Base-by-base conservation (phyloP, 768 basidiomycete genomes). In the Termitomyces titanicus region DNA sequence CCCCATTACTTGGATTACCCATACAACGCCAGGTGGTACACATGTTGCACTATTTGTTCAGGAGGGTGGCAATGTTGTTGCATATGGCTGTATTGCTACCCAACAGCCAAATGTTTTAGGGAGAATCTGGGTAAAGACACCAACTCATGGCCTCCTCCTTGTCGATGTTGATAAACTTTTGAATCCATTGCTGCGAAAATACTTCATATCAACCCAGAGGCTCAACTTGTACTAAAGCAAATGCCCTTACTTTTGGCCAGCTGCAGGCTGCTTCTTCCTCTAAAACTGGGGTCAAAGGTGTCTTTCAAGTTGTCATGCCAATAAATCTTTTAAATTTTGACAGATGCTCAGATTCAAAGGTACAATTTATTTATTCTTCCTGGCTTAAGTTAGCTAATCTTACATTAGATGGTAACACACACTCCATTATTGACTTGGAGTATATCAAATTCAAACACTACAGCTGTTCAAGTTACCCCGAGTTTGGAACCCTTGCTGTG, bases 1-100 rank as follows among this genome's bases (percentile, higher is more conserved):
- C 22, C 39, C 22, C 27, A 29, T 52, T 18, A 35, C 13, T 37
- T 5, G 24, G 20, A 24, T 52, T 24, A 47, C 12, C 13, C 8
- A 11, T 18, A 22, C 3, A 29, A 11, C 45, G 12, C 20, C 52
- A 8, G 46, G 48, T 6, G 63, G 62, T 25, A 64, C 63, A 7
- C 50, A 45, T 9, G 47, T 64, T 22, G 54, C 62, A n/a, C 45
- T 66, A 18, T 48, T 59, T 50, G 46, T 49, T 9, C 64, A 60
- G 53, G 61, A 58, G 52, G 61, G 63, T n/a, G 61, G 61, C 9
- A 22, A 22, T 7, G 39, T 52, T 27, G 51, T 39, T 25, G 54
- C 61, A 49, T 59, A 51, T 50, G 54, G 54, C 20, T 31, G 34
- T 29, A 53, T 59, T 47, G 37, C n/a, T n/a, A n/a, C n/a, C n/a